Evolutionary conservation across 1,139 yeast species (phyloP), one percentile per base, ranked within the genome.

Genomic region (Suhomyces yuchorum): DNA sequence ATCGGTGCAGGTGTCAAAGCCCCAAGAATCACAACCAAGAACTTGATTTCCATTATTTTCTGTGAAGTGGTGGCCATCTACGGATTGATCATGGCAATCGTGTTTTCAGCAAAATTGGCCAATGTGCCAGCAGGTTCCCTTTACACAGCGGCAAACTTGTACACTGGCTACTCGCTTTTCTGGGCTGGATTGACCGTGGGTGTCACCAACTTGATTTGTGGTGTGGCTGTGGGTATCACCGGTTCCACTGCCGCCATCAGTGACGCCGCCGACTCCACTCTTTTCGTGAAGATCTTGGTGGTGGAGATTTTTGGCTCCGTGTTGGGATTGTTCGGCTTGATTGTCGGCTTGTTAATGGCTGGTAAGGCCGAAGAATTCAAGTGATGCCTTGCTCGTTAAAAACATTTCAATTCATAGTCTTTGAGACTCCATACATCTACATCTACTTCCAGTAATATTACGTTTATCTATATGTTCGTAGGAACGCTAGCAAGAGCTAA

Each of bases 151-250:
- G 89, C 87, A 53, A 93, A 95, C 70, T 72, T 92, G 62, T 95
- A 89, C 71, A 95, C 99, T 9, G 98, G 96, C 8, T 93, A 83
- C 66, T 83, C 98, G 7, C 78, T 95, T 56, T 95, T 95, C 70
- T 95, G 99, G 99, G 99, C 97, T 23, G 99, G 99, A 18, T 65
- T 92, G 47, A 93, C 99, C 7, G 99, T 95, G 41, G 99, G 99
- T 39, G 67, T 88, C 30, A 84, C 96, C 60, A 95, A 95, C 68
- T 80, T 95, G 65, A 86, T 93, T 52, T 95, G 99, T 78, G 99
- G 99, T 71, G 78, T 95, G 52, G 93, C 97, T 9, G 99, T 95
- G 44, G 99, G 99, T 55, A 80, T 95, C 52, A 93, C 99, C 19
- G 99, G 99, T 43, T 86, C 98, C 23, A 93, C 97, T 24, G 99